These are phyloP conservation scores for Phytophthora aleatoria DNA, from an alignment of 352 stramenopile genomes.

Conservation along the genomic window DNA sequence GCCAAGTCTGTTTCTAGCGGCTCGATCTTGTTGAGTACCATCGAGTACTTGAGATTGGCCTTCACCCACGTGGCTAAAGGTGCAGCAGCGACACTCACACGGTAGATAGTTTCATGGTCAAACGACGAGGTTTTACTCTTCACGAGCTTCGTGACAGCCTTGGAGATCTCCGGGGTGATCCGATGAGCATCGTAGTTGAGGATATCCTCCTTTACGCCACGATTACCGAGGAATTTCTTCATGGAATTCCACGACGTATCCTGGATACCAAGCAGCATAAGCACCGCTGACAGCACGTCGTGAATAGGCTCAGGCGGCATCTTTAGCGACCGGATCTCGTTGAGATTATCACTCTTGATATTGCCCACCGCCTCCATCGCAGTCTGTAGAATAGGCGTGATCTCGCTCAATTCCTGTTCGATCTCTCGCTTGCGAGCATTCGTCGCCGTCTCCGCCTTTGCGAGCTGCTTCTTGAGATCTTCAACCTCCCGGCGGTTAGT, in stretches of 20 bases:
- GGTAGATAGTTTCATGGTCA: conserved; percentile 94
- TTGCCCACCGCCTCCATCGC: conserved; percentile 92
- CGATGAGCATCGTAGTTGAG: conserved; percentile 94
- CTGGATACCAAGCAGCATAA: conserved; percentile 95
- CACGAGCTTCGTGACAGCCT: conserved; percentile 92
- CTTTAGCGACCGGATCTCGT: conserved; percentile 95
- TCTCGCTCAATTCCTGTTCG: conserved; percentile 91
- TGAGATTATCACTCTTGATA: conserved; percentile 96
- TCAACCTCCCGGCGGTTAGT: conserved; percentile 91
- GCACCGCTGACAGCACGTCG: conserved; percentile 93
- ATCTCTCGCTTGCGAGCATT: conserved; percentile 92
- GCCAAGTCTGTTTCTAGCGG: conserved; percentile 91
- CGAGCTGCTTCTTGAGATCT: conserved; percentile 91
- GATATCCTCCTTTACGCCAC: conserved; percentile 96
- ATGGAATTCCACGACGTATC: conserved; percentile 97
- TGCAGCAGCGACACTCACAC: conserved; percentile 93
- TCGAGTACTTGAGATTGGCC: conserved; percentile 94
- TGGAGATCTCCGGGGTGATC: conserved; percentile 92
- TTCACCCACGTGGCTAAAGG: conserved; percentile 96
- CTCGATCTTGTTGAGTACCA: conserved; percentile 96
- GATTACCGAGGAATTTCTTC: conserved; percentile 96
- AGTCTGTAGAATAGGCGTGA: conserved; percentile 91
- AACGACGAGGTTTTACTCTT: conserved; percentile 94
- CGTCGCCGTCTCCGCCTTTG: conserved; percentile 90
- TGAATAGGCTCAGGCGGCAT: conserved; percentile 95